Base-by-base conservation (phyloP, 441 rosid species). In the Oxalis stricta region DNA sequence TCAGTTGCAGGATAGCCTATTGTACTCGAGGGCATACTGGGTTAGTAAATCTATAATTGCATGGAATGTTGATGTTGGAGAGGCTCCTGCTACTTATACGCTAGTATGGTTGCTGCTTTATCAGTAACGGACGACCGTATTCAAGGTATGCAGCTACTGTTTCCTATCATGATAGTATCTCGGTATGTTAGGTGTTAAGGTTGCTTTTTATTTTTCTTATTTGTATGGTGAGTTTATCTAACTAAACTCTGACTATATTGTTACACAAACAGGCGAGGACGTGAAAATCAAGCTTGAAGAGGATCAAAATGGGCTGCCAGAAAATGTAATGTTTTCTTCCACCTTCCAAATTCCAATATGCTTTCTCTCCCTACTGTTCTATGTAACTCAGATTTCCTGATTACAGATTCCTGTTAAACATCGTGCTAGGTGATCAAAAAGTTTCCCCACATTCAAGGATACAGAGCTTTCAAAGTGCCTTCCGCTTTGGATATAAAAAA, bases 401-500 rank as follows among this genome's bases (percentile, higher is more conserved):
- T 44, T 1, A 21, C 43, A 48, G 17, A 24, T 19, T 61, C 24
- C 13, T 32, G 31, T 40, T 22, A 36, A 4, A 36, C 10, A 32
- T 13, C 18, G 51, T 64, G 41, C 18, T 60, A 91, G 95, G 95
- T 83, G 46, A 56, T 64, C 38, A 75, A 70, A 56, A 91, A 81
- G 58, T 85, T 91, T 70, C 96, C 94, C 41, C 91, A 81, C 55
- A 83, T 91, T 60, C 56, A 38, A 58, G 76, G 51, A 43, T 91
- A 72, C 54, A 71, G 42, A 59, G 64, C 82, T 55, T 83, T 75
- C 57, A 73, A 69, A 67, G 70, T 79, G 63, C 86, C 86, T 46
- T 38, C 60, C 31, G 53, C 48, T 53, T 48, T 66, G 58, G 88
- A 77, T 66, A 57, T 48, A 29, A 65, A 57, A 64, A 65, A 44